phyloP scores from a whole-genome alignment of 306 rosid species.

The Dryas alaskensis region DNA sequence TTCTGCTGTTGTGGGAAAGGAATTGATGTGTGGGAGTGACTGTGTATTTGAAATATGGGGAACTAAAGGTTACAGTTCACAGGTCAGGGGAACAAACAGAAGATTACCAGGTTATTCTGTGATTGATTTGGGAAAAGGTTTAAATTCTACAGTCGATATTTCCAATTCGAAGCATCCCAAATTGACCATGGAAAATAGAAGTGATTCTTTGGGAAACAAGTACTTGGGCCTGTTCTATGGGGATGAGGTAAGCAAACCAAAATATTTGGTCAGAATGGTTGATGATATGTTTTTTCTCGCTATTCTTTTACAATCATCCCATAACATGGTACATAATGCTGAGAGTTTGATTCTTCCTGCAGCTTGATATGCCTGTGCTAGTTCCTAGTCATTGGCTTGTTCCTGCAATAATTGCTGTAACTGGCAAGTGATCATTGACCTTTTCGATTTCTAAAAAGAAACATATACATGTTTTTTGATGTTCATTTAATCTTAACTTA shows the following conservation, averaged over 20 bases:
- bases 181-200: slow-evolving; percentile 29
- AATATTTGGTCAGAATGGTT: background rate
- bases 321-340: slow-evolving; percentile 22
- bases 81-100: slow-evolving; percentile 81
- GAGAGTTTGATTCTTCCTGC: slow-evolving; percentile 36
- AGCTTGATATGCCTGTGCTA: slow-evolving; percentile 71
- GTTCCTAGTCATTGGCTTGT: slow-evolving; percentile 76
- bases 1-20: slow-evolving; percentile 77
- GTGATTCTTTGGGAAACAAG: slow-evolving; percentile 50
- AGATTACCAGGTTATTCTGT: slow-evolving; percentile 75
- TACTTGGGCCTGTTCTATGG: slow-evolving; percentile 70
- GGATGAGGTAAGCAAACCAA: slow-evolving; percentile 69
- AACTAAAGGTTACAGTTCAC: slow-evolving; percentile 73
- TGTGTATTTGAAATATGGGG: slow-evolving; percentile 87
- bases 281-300: background rate
- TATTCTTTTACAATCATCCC: background rate
- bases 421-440: slow-evolving; percentile 53
- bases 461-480: background rate
- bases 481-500: background rate
- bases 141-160: slow-evolving; percentile 46
- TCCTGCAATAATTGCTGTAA: slow-evolving; percentile 60
- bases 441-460: slow-evolving; percentile 5
- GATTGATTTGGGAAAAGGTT: slow-evolving; percentile 61
- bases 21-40: slow-evolving; percentile 69
- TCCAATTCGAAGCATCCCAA: slow-evolving; percentile 30